Evolutionary conservation across 768 basidiomycete species (phyloP), one percentile per base, ranked within the genome.

Genomic region (Podaxis mareebaensis): DNA sequence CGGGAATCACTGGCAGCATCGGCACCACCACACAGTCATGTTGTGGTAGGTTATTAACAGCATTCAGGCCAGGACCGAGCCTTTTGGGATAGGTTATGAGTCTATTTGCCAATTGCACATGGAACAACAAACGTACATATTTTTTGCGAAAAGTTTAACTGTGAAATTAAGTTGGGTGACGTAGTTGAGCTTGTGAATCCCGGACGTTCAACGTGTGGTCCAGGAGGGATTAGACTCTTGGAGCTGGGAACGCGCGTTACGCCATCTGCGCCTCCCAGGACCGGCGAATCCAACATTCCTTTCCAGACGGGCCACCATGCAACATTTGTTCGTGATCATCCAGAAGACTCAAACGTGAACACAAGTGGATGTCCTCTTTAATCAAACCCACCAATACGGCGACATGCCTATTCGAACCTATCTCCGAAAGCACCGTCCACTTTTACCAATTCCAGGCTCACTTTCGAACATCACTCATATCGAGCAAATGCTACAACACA

Each of bases 401-500:
- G 69, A 71, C 67, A 69, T 68, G 68, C 69, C 70, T 69, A 67
- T 71, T 72, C 64, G 58, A 48, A 30, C 61, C 61, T 58, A 44
- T 66, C 60, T 53, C 52, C 46, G 42, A 46, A 63, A 61, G 66
- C 64, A 65, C 62, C 57, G 65, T 40, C 49, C 26, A 58, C 12
- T 26, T 46, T 33, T 33, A n/a, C 28, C 58, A 28, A 33, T 53
- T 49, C 22, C 58, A 64, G 13, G 1, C 15, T 15, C 42, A 13
- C 13, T 20, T 15, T 44, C n/a, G 42, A 15, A 44, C n/a, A 44
- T n/a, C 42, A 3, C 13, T n/a, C 42, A 44, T 44, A 33, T 10
- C 33, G 8, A 33, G 33, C 3, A 33, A 33, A 8, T 33, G 33
- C 33, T 33, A 33, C 33, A 33, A 33, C 33, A 33, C 33, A 10